Base-by-base conservation (phyloP, 1,284 basidiomycete genomes). In the Ganoderma lucidum region DNA sequence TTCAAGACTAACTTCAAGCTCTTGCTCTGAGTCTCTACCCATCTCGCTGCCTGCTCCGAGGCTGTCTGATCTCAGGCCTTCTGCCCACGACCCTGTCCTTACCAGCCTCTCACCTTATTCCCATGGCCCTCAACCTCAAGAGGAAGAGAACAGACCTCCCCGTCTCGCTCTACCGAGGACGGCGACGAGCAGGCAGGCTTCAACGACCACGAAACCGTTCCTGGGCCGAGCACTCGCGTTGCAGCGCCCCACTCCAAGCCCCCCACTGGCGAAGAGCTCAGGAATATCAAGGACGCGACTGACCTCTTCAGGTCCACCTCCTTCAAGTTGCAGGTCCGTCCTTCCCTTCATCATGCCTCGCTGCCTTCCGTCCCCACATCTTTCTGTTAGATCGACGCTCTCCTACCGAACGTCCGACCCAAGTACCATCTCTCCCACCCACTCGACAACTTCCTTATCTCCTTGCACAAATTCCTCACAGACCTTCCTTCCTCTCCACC, bases 301-400 rank as follows among this genome's bases (percentile, higher is more conserved):
- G 91, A 96, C 69, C 84, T 98, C 19, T 95, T 93, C 78, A 86
- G 88, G 75, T 96, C 95, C 0, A 93, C 88, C 65, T 88, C 95
- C 1, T 95, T 98, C 83, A 96, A 95, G 78, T 84, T 96, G 9
- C 92, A 96, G 84, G 93, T 92, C 64, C 51, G 83, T 75, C 2
- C 28, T 6, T 19, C 44, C 67, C n/a, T 19, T 62, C 30, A 28
- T 39, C 23, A 15, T 61, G 15, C 63, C 6, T n/a, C 44, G 30
- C 39, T 41, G 53, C 6, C 6, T n/a, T 65, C 14, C 48, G 35
- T 30, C n/a, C 62, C 30, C 55, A 70, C 42, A 23, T 19, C 17
- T 2, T n/a, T 5, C 76, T 14, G 6, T 12, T 32, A 95, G 93
- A 91, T 97, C 71, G 93, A 96, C 72, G 88, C 89, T 0, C 83